Base-by-base conservation (phyloP, 1,284 basidiomycete species). In the Ceratobasidium sp. region DNA sequence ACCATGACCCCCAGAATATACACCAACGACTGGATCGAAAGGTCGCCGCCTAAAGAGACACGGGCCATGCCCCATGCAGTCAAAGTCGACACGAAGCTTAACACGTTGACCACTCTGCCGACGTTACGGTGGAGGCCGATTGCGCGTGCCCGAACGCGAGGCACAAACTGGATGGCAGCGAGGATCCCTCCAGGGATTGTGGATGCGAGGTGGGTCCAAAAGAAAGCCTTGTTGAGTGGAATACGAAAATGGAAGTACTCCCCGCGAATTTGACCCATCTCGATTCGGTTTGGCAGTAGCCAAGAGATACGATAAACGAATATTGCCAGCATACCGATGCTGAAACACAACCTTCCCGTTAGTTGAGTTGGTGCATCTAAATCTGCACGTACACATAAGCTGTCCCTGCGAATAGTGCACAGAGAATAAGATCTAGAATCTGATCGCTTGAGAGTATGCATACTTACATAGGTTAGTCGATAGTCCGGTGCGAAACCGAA, bases 11-110 rank as follows among this genome's bases (percentile, higher is more conserved):
- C 67, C 4, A 71, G 37, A 3, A 28, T 11, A 47, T 56, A 58
- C 5, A 26, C 15, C 13, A 3, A 33, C 35, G 37, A 7, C 35
- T 45, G 67, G 39, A 71, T 71, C 23, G 67, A 56, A 28, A 60
- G 35, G 39, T 71, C 67, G n/a, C 67, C 67, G 8, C 67, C 67
- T 45, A 42, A 71, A 37, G 67, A 56, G 17, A 58, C 67, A 26
- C 39, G 54, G 35, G 67, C 67, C 6, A 71, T 60, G 15, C 67
- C 67, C 23, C 53, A 58, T 20, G 54, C 53, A 8, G 51, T 39
- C 3, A 51, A n/a, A 26, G 64, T 66, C 54, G 67, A 71, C 15
- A 71, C 33, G 39, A 71, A 56, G 5, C 53, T 71, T n/a, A 71
- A n/a, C 11, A 71, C 45, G 67, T 71, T 71, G 39, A 71, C 47